Conservation (phyloP, 108 stramenopile species). For the Conticribra guillardii region DNA sequence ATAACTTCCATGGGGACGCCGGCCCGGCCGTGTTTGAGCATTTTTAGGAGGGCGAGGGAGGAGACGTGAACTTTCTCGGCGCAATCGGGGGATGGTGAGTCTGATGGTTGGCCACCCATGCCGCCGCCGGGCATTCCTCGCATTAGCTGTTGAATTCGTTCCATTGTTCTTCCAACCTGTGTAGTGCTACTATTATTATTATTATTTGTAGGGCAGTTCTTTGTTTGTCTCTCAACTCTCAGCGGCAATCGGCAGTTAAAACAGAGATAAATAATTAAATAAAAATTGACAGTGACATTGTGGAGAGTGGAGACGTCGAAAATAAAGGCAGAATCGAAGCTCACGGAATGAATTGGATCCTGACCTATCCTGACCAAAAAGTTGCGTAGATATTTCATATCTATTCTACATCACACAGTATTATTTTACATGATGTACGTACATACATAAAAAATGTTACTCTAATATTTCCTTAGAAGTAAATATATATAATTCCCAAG, state of each 20-base stretch:
- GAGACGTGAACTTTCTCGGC: constrained; percentile 98
- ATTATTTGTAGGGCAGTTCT: no score
- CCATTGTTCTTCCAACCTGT: no score
- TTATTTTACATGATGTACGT: no score
- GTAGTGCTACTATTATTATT: no score
- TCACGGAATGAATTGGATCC: background rate
- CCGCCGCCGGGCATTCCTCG: constrained; percentile 86
- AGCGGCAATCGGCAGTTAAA: no score
- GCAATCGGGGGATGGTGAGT: constrained; percentile 91
- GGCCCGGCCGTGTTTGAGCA: constrained; percentile 99
- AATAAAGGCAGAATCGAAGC: background rate
- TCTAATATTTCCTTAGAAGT: background rate
- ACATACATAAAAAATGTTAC: no score
- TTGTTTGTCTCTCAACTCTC: no score
- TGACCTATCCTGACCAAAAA: no score
- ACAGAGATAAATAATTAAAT: no score
- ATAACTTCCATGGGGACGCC: constrained; percentile 99
- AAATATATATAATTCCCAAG: background rate
- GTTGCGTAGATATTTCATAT: no score
- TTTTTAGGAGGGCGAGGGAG: constrained; percentile 97
- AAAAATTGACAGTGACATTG: no score
- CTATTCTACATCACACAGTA: no score
- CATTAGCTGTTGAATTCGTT: constrained; percentile 90
- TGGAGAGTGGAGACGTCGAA: background rate
- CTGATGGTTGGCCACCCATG: constrained; percentile 67